Percentiles rank a stretch among this genome's conserved stretches.
Evolutionary conservation across 495 filamentous ascomycete genomes (phyloP).

Genomic region (Chaetomium cochliodes): DNA sequence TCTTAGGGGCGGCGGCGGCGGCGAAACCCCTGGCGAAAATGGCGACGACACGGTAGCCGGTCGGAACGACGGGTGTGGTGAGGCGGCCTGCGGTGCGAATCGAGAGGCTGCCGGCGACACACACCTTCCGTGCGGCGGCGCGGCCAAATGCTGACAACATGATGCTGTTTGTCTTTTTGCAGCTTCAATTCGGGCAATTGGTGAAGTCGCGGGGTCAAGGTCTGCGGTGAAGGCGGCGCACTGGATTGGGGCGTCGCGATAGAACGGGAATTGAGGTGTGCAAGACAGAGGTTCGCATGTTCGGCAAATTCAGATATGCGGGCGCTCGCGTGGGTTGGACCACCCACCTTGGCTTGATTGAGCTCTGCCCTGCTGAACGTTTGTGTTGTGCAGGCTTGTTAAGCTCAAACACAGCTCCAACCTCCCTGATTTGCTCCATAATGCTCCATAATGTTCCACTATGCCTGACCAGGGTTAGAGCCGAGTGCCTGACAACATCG

Average conservation of each 20-base stretch:
- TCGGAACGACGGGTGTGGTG: constrained; percentile 13
- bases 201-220: neutral
- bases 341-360: neutral
- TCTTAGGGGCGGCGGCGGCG: constrained; percentile 19
- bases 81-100: constrained; percentile 11
- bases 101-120: constrained; percentile 17
- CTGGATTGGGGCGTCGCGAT: neutral
- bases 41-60: constrained; percentile 19
- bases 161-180: neutral
- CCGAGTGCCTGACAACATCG: constrained; percentile 4
- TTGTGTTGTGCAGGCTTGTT: too few species aligned
- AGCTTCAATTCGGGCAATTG: neutral
- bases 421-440: constrained; percentile 14
- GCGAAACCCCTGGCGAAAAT: constrained; percentile 33
- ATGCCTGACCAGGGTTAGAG: neutral
- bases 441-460: neutral
- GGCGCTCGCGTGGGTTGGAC: constrained; percentile 2
- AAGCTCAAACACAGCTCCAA: constrained; percentile 17
- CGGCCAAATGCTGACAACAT: constrained; percentile 37
- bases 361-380: constrained; percentile 1
- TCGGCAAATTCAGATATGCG: constrained; percentile 11
- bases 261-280: neutral
- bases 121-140: constrained; percentile 28
- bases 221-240: constrained; percentile 1
- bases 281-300: neutral